Evolutionary conservation across 1,284 basidiomycete species (phyloP).

Genomic region (Termitomyces sp.): DNA sequence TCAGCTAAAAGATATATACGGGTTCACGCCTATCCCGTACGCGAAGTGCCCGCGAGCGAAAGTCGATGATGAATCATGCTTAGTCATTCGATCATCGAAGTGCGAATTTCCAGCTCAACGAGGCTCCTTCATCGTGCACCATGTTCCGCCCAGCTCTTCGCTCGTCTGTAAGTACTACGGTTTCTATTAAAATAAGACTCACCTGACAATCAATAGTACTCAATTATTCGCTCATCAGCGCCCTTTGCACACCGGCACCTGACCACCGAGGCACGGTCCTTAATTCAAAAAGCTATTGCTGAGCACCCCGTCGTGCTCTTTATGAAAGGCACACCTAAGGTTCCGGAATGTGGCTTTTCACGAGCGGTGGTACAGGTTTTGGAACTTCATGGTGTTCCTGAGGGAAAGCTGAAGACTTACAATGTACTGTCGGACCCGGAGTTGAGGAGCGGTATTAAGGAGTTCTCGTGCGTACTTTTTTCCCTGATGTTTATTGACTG

Average conservation of each 20-base stretch:
- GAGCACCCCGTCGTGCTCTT: slow-evolving; percentile 82
- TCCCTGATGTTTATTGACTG: neutral
- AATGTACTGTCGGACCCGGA: slow-evolving; percentile 89
- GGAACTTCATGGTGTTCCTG: slow-evolving; percentile 80
- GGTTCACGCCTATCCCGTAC: too few relatives aligned
- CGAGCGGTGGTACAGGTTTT: slow-evolving; percentile 90
- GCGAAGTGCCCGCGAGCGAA: too few relatives aligned
- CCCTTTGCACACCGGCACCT: slow-evolving; percentile 30
- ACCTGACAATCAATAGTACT: slow-evolving; percentile 18
- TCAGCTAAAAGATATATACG: neutral
- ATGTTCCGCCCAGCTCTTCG: slow-evolving; percentile 43
- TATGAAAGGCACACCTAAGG: slow-evolving; percentile 90
- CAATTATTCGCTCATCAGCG: slow-evolving; percentile 23
- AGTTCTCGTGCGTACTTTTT: slow-evolving; percentile 76
- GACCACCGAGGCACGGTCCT: slow-evolving; percentile 31
- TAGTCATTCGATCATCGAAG: neutral
- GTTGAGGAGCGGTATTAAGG: slow-evolving; percentile 83
- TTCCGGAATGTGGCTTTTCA: slow-evolving; percentile 93
- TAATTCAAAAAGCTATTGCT: slow-evolving; percentile 59
- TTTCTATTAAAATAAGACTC: neutral
- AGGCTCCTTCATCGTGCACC: slow-evolving; percentile 12
- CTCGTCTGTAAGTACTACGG: slow-evolving; percentile 32
- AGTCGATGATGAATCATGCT: neutral
- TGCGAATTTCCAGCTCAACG: neutral
- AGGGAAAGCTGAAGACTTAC: slow-evolving; percentile 80